phyloP scores from a whole-genome alignment of 257 asterid genomes.

The Coffea canephora region DNA sequence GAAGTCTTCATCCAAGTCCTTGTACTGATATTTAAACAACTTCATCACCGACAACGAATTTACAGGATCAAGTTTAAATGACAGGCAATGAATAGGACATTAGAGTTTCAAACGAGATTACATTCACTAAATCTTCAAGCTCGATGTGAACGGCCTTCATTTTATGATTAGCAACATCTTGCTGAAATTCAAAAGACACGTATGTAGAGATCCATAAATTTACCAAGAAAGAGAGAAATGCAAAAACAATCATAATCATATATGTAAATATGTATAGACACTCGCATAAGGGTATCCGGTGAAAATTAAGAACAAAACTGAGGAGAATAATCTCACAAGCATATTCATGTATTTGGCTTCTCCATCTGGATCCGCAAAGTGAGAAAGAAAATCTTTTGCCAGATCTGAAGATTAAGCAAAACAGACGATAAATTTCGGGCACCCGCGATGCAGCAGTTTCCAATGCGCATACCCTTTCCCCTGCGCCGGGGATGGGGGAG shows the following conservation, averaged over 20 bases:
- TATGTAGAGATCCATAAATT: background rate
- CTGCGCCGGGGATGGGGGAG: background rate
- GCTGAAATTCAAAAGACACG: constrained; percentile 40
- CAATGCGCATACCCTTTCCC: background rate
- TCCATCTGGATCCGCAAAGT: constrained; percentile 68
- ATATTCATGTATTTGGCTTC: constrained; percentile 70
- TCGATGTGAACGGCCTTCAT: constrained; percentile 75
- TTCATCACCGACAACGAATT: background rate
- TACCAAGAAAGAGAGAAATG: background rate
- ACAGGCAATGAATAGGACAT: background rate
- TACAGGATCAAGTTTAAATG: background rate
- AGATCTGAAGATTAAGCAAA: constrained; percentile 38
- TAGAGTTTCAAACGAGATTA: constrained; percentile 22
- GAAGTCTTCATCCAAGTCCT: constrained; percentile 88
- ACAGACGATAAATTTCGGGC: background rate
- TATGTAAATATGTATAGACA: no score
- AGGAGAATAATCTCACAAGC: constrained; percentile 48
- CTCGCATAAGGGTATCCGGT: no score
- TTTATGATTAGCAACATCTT: constrained; percentile 91
- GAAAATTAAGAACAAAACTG: background rate
- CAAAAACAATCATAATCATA: background rate
- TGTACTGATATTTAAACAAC: constrained; percentile 40
- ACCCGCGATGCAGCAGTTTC: background rate
- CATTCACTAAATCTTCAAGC: constrained; percentile 75
- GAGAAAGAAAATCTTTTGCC: constrained; percentile 70